phyloP scores from a whole-genome alignment of 306 rosid genomes.

The Malus orientalis region DNA sequence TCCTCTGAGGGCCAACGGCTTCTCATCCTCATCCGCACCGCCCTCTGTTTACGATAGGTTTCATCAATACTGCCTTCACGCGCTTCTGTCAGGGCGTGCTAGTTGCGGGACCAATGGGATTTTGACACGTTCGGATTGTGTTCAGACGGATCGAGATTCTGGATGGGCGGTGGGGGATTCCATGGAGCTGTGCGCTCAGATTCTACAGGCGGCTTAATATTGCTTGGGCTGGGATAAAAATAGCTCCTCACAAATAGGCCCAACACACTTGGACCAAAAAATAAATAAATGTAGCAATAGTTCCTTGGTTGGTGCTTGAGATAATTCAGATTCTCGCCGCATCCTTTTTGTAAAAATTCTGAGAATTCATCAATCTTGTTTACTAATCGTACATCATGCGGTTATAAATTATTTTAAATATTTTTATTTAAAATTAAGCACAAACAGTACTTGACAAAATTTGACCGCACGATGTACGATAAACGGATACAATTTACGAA shows the following conservation, averaged over 20 bases:
- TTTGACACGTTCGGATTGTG: neutral
- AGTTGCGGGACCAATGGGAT: neutral
- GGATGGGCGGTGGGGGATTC: neutral
- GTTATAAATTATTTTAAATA: no score
- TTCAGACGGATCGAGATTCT: neutral
- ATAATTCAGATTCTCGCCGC: no score
- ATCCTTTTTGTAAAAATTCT: rapidly evolving
- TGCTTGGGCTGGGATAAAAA: neutral
- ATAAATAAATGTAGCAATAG: no score
- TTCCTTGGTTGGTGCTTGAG: neutral
- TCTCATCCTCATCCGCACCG: neutral
- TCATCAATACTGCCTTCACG: neutral
- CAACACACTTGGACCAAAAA: neutral
- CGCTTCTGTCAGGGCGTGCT: neutral
- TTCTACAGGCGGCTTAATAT: neutral
- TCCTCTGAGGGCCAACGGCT: neutral
- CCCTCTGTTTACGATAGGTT: neutral
- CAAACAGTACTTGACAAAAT: no score
- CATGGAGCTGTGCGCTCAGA: neutral
- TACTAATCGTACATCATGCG: rapidly evolving
- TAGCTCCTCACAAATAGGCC: neutral
- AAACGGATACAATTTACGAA: no score
- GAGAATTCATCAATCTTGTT: no score
- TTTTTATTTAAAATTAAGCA: no score
- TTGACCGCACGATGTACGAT: no score